Conservation (phyloP, 108 stramenopile genomes). For the Skeletonema grethae region DNA sequence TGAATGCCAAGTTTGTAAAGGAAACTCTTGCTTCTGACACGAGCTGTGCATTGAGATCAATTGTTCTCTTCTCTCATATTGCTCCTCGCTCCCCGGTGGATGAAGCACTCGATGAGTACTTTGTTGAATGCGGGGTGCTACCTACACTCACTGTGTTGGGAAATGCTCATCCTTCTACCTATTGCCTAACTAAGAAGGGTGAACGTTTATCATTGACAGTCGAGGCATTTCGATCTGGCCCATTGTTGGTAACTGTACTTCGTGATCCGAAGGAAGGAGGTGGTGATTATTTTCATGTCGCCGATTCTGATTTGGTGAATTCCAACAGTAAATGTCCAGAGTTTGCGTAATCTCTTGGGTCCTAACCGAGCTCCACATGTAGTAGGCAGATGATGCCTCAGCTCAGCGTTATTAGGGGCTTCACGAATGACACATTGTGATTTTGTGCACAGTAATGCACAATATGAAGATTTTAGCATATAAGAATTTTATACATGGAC, state of each 20-base stretch:
- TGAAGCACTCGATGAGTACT: neutral
- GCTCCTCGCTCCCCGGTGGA: neutral
- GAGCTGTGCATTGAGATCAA: neutral
- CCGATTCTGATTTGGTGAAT: neutral
- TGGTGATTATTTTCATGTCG: neutral
- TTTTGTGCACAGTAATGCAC: too few species aligned
- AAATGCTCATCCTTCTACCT: conserved; percentile 2
- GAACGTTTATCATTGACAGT: neutral
- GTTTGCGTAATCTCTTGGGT: neutral
- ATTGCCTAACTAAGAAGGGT: neutral
- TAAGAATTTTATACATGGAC: neutral
- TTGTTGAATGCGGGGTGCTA: neutral
- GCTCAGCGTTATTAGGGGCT: too few species aligned
- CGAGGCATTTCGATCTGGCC: neutral
- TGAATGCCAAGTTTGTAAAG: neutral
- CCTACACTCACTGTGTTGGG: neutral
- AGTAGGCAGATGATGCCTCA: too few species aligned
- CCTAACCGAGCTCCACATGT: too few species aligned
- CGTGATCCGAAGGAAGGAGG: neutral
- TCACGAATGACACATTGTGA: too few species aligned
- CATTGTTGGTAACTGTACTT: neutral
- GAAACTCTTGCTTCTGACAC: neutral
- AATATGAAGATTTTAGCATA: too few species aligned
- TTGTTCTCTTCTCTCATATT: neutral
- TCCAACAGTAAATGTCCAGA: neutral